These are phyloP conservation scores for Scolecobasidium constrictum DNA, from an alignment of 2,329 filamentous ascomycete species.

Conservation along the genomic window DNA sequence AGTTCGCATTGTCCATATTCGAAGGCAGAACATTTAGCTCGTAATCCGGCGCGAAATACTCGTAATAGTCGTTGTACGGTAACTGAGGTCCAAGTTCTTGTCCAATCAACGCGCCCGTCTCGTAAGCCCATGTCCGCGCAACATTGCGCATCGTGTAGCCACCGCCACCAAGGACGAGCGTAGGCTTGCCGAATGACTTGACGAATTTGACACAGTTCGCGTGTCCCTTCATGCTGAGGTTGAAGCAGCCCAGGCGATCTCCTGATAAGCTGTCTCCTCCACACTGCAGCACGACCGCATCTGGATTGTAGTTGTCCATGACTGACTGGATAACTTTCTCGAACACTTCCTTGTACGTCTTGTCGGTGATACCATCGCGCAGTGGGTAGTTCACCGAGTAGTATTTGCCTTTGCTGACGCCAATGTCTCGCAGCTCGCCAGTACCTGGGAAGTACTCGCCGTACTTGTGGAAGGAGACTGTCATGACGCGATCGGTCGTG, in stretches of 20 bases:
- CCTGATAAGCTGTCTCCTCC: conserved; percentile 58
- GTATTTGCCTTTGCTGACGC: conserved; percentile 55
- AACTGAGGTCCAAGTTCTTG: conserved; percentile 72
- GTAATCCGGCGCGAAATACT: conserved; percentile 62
- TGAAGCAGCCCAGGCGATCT: conserved; percentile 58
- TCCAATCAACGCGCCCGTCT: conserved; percentile 74
- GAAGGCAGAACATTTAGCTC: conserved; percentile 58
- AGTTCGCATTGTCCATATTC: conserved; percentile 65
- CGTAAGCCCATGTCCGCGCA: conserved; percentile 49
- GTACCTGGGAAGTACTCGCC: conserved; percentile 63
- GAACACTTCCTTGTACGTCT: conserved; percentile 57
- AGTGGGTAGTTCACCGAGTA: conserved; percentile 61
- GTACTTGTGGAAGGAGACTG: conserved; percentile 76
- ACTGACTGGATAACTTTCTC: conserved; percentile 57
- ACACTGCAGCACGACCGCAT: conserved; percentile 58
- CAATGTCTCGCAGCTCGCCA: conserved; percentile 57
- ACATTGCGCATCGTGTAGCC: conserved; percentile 62
- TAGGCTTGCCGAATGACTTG: conserved; percentile 55
- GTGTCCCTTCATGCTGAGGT: conserved; percentile 59
- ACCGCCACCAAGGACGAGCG: conserved; percentile 55
- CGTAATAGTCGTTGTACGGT: conserved; percentile 94
- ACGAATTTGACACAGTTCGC: conserved; percentile 61
- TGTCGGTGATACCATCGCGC: conserved; percentile 57
- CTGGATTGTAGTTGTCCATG: conserved; percentile 58
- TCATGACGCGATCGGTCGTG: conserved; percentile 82